Percentiles rank a stretch among this genome's conserved stretches.
phyloP scores from a whole-genome alignment of 306 rosid species.

The apple (Malus domestica) region DNA sequence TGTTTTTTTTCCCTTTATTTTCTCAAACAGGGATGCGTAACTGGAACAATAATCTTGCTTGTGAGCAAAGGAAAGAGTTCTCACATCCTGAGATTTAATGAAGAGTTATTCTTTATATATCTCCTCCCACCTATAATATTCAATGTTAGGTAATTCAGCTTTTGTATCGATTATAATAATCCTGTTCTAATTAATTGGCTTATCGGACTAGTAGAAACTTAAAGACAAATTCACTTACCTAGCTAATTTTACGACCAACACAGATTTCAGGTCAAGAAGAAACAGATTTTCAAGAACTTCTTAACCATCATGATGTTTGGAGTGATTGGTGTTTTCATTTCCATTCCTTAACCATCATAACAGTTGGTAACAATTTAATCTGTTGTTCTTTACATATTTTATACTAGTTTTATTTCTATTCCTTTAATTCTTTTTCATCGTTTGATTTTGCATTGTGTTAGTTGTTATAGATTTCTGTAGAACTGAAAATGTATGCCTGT shows the following conservation, averaged over 20 bases:
- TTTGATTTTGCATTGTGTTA: not conserved
- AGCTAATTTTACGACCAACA: not conserved
- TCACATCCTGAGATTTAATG: constrained; percentile 62
- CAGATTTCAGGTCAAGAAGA: constrained; percentile 98
- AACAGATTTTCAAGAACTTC: constrained; percentile 69
- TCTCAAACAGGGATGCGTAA: constrained; percentile 47
- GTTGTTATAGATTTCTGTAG: not conserved
- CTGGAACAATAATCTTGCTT: constrained; percentile 53
- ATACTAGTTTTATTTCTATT: not conserved
- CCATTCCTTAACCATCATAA: constrained; percentile 27
- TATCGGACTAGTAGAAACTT: not conserved
- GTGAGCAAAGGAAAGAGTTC: constrained; percentile 68
- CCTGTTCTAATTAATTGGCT: not conserved
- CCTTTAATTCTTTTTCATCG: not conserved
- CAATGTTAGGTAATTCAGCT: constrained; percentile 75
- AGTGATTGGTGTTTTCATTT: constrained; percentile 76
- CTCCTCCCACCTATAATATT: constrained; percentile 95
- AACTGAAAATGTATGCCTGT: not conserved
- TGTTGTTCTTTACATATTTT: not conserved
- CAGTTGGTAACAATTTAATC: constrained; percentile 37
- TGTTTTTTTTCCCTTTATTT: not conserved
- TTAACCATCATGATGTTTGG: constrained; percentile 88
- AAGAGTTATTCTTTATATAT: constrained; percentile 87
- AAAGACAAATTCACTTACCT: not conserved
- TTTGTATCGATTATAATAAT: not conserved